phyloP scores from a whole-genome alignment of 306 rosid genomes.

The Cucurbita pepo region DNA sequence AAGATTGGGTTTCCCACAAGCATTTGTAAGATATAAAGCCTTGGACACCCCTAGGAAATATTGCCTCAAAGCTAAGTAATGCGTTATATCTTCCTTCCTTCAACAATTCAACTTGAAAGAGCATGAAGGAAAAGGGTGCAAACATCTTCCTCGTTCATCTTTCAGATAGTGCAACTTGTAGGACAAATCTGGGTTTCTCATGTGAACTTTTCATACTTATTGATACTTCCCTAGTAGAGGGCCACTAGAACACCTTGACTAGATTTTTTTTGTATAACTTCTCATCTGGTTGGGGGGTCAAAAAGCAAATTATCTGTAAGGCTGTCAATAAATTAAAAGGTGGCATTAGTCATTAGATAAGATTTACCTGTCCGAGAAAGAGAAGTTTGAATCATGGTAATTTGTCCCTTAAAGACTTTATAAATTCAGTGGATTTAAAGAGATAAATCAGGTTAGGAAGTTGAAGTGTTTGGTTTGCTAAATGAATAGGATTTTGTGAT shows the following conservation, averaged over 20 bases:
- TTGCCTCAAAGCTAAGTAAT: neutral
- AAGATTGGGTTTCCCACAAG: neutral
- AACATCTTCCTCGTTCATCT: neutral
- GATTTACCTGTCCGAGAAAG: too few species aligned
- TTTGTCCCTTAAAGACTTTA: too few species aligned
- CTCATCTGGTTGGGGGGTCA: neutral
- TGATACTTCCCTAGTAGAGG: neutral
- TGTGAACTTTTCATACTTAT: neutral
- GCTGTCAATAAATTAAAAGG: neutral
- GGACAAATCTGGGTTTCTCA: neutral
- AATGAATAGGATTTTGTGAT: too few species aligned
- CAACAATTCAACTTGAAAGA: neutral
- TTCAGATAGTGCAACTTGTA: neutral
- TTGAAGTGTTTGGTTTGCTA: too few species aligned
- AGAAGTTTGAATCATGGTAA: too few species aligned
- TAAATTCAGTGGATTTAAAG: too few species aligned
- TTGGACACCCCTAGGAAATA: neutral
- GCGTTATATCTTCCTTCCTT: neutral
- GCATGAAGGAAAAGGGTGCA: neutral
- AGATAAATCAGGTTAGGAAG: too few species aligned
- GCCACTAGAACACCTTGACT: neutral
- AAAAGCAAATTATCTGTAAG: neutral
- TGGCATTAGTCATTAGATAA: neutral
- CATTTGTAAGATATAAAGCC: neutral
- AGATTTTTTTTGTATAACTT: neutral